Percentiles rank a stretch among this genome's conserved stretches.
Evolutionary conservation across 768 basidiomycete species (phyloP).

Genomic region (Mycena crocata): DNA sequence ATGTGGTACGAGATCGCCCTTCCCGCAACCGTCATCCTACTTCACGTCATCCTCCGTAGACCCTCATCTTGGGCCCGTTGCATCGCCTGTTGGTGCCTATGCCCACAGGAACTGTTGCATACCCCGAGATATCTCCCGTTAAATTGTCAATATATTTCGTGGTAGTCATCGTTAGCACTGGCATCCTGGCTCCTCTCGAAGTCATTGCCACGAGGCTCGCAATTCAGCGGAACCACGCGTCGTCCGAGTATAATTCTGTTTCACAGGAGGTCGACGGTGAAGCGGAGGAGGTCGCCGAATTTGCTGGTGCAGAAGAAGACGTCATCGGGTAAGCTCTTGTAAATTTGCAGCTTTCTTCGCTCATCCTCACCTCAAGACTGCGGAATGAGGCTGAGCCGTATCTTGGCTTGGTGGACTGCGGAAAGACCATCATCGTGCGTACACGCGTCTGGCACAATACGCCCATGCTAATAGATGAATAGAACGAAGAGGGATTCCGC

Average conservation of each 20-base stretch:
- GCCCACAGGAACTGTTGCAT: constrained; percentile 47
- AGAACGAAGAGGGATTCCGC: constrained; percentile 82
- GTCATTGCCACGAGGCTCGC: constrained; percentile 83
- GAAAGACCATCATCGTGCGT: constrained; percentile 77
- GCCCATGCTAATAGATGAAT: no score
- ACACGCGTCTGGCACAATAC: no score
- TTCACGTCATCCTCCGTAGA: constrained; percentile 8
- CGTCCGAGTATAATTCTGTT: constrained; percentile 79
- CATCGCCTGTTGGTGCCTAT: constrained; percentile 60
- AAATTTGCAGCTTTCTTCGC: background rate
- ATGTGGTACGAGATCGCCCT: constrained; percentile 49
- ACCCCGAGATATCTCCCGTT: constrained; percentile 58
- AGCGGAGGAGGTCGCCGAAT: constrained; percentile 69
- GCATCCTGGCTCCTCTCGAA: constrained; percentile 79
- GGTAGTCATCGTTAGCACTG: constrained; percentile 66
- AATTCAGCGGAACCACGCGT: constrained; percentile 87
- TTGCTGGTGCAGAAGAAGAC: constrained; percentile 79
- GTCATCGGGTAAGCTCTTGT: constrained; percentile 74
- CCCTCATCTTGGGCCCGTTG: constrained; percentile 56
- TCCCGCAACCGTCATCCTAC: background rate
- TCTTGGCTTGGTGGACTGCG: constrained; percentile 77
- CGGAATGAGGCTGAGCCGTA: constrained; percentile 87
- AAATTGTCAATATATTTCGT: constrained; percentile 67
- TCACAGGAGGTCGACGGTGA: constrained; percentile 80
- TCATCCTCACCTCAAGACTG: constrained; percentile 55